Evolutionary conservation across 257 asterid species (phyloP).

Genomic region (Fraxinus anomala): DNA sequence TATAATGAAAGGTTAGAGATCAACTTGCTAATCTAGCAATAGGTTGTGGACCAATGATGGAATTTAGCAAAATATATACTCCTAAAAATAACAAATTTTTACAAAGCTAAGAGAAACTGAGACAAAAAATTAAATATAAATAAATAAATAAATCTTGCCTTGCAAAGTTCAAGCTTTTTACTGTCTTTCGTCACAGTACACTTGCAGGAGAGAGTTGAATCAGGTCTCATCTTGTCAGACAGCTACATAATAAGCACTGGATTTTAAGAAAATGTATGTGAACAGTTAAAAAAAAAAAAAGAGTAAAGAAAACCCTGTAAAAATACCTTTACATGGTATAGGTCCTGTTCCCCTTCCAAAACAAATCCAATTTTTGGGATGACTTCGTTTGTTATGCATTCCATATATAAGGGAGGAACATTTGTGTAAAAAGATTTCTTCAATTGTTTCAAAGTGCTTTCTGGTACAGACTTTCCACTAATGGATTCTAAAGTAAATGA

Average conservation of each 20-base stretch:
- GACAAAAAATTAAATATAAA: background rate
- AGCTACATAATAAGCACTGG: constrained; percentile 32
- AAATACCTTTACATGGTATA: constrained; percentile 44
- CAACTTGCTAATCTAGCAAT: background rate
- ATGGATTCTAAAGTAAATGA: constrained; percentile 31
- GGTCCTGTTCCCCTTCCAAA: constrained; percentile 38
- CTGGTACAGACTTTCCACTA: constrained; percentile 22
- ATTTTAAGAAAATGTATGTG: background rate
- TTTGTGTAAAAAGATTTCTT: constrained; percentile 42
- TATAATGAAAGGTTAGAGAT: background rate
- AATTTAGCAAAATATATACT: background rate
- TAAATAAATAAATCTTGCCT: constrained; percentile 32
- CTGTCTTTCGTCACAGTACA: constrained; percentile 34
- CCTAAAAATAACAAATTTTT: background rate
- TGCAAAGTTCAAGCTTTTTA: constrained; percentile 39
- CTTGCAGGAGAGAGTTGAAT: constrained; percentile 49
- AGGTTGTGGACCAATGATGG: background rate
- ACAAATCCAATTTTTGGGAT: constrained; percentile 32
- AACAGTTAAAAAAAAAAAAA: background rate
- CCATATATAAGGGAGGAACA: constrained; percentile 41
- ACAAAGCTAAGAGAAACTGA: background rate
- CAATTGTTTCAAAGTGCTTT: constrained; percentile 32
- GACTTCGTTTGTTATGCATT: constrained; percentile 34
- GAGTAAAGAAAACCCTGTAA: background rate
- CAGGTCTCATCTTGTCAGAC: constrained; percentile 41